Conservation (phyloP, 352 stramenopile genomes). For the Peronospora farinosa region DNA sequence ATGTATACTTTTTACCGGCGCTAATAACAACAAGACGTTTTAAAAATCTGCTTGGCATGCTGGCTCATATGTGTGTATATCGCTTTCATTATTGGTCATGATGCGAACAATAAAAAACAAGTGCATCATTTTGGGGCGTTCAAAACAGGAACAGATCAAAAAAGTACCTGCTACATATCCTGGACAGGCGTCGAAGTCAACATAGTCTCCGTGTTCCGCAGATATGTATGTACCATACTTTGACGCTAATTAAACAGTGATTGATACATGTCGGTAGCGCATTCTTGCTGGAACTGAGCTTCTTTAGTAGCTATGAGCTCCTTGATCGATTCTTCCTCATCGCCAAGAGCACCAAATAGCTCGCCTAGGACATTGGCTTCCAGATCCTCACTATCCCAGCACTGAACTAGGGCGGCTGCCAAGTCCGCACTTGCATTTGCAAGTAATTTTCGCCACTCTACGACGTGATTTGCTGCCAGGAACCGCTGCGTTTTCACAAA, state of each 20-base stretch:
- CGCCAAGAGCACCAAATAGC: conserved; percentile 35
- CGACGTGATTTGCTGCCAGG: conserved; percentile 15
- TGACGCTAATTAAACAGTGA: conserved; percentile 20
- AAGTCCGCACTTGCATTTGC: conserved; percentile 35
- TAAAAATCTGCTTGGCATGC: too few species aligned
- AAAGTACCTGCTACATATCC: too few species aligned
- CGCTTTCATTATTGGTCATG: too few species aligned
- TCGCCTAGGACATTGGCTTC: conserved; percentile 18
- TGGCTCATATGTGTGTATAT: too few species aligned
- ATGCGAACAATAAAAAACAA: too few species aligned
- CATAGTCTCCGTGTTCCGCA: too few species aligned
- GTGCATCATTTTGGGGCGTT: too few species aligned
- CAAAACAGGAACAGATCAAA: too few species aligned
- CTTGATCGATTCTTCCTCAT: conserved; percentile 35
- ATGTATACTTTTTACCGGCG: too few species aligned
- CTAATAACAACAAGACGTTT: too few species aligned
- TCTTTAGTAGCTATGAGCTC: conserved; percentile 32
- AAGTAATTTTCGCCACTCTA: conserved; percentile 33
- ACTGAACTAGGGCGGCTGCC: conserved; percentile 32
- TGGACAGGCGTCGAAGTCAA: too few species aligned
- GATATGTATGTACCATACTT: neutral
- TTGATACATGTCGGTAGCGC: conserved; percentile 18
- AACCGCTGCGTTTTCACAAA: conserved; percentile 16
- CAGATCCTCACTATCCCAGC: conserved; percentile 36
- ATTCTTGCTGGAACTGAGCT: conserved; percentile 30